phyloP scores from a whole-genome alignment of 257 asterid species.

The Lavandula angustifolia region DNA sequence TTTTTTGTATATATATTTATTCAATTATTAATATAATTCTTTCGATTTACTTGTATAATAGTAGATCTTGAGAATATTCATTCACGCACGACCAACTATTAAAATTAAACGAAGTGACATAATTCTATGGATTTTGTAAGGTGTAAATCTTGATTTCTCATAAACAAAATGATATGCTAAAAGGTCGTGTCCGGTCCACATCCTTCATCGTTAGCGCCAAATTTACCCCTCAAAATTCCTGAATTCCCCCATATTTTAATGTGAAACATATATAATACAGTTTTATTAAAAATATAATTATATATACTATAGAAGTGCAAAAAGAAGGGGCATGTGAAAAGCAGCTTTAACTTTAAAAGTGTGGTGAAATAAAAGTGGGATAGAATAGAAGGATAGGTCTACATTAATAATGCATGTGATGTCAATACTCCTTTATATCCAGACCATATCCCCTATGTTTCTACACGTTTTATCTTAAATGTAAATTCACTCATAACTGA shows the following conservation, averaged over 20 bases:
- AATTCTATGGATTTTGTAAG: neutral
- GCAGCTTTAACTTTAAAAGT: conserved; percentile 41
- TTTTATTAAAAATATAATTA: neutral
- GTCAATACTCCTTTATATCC: conserved; percentile 5
- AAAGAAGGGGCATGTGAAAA: conserved; percentile 45
- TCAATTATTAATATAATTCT: too few species aligned
- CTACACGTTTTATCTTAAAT: too few species aligned
- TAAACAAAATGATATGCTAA: too few species aligned
- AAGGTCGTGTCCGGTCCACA: neutral
- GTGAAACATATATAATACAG: too few species aligned
- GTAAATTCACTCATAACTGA: too few species aligned
- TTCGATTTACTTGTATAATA: too few species aligned
- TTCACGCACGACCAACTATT: too few species aligned
- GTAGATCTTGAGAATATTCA: too few species aligned
- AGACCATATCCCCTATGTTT: too few species aligned
- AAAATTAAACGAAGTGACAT: too few species aligned
- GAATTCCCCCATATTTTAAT: neutral
- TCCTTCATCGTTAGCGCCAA: conserved; percentile 26
- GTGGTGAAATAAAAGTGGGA: conserved; percentile 28
- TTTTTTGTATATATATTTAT: too few species aligned
- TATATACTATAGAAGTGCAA: neutral
- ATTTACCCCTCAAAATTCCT: conserved; percentile 17
- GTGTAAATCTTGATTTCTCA: neutral
- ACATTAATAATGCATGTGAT: conserved; percentile 30
- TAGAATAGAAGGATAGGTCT: conserved; percentile 21